phyloP scores from a whole-genome alignment of 2,329 filamentous ascomycete genomes.

The Stachybotrys elegans region DNA sequence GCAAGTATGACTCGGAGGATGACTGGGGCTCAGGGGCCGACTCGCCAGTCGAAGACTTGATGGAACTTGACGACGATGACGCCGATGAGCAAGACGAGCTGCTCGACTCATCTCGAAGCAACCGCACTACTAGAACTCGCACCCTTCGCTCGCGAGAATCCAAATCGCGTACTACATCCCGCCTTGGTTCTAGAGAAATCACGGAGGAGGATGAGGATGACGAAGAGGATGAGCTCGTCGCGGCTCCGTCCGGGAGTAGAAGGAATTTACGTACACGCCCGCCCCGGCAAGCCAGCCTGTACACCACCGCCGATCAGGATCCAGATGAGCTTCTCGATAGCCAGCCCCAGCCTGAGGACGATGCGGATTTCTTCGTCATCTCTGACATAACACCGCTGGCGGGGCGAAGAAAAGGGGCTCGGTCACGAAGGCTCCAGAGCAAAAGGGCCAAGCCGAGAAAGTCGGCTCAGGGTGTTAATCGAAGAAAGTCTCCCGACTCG shows the following conservation, averaged over 20 bases:
- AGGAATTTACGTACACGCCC: constrained; percentile 20
- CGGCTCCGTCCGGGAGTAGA: constrained; percentile 4
- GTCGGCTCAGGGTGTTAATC: constrained; percentile 1
- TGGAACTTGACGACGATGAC: constrained; percentile 21
- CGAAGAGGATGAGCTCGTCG: constrained; percentile 10
- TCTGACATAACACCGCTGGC: constrained; percentile 29
- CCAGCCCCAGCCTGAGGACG: constrained; percentile 20
- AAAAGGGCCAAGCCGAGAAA: constrained; percentile 9
- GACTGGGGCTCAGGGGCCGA: constrained; percentile 22
- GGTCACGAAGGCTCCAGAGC: constrained; percentile 14
- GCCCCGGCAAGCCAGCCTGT: constrained; percentile 17
- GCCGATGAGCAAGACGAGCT: constrained; percentile 11
- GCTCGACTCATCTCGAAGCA: constrained; percentile 4
- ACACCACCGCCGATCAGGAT: constrained; percentile 15
- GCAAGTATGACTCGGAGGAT: constrained; percentile 22
- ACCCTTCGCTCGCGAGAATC: constrained; percentile 20
- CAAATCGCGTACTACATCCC: constrained; percentile 7
- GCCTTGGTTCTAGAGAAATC: neutral
- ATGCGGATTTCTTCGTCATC: constrained; percentile 27
- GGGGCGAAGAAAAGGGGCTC: constrained; percentile 13
- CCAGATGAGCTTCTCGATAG: constrained; percentile 28
- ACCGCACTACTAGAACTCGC: constrained; percentile 8
- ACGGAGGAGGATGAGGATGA: constrained; percentile 14
- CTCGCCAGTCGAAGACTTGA: constrained; percentile 17
- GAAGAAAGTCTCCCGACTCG: constrained; percentile 27